A percentile compares a stretch with the other conserved stretches of the same genome.
Evolutionary conservation across 2,329 filamentous ascomycete species (phyloP).

Genomic region (Fusarium caatingaense): DNA sequence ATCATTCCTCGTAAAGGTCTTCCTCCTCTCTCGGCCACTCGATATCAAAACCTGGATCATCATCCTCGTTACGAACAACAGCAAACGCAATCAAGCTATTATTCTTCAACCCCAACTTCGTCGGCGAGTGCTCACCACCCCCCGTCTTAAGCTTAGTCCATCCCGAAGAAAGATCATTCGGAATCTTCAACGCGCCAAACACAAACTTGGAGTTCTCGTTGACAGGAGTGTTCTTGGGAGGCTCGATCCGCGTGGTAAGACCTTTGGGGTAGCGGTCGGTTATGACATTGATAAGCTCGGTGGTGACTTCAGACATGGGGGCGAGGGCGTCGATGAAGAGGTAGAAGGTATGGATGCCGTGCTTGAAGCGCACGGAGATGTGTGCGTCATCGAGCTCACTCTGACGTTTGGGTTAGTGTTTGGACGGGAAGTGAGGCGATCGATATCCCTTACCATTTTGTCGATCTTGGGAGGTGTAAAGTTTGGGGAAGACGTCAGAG

Average conservation of each 20-base stretch:
- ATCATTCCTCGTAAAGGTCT: slow-evolving; percentile 47
- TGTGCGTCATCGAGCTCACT: slow-evolving; percentile 59
- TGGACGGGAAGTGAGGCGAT: not conserved
- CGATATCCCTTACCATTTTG: slow-evolving; percentile 27
- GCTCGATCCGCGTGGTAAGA: slow-evolving; percentile 54
- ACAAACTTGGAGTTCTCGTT: slow-evolving; percentile 57
- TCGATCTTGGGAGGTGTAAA: slow-evolving; percentile 11
- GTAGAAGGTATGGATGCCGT: slow-evolving; percentile 76
- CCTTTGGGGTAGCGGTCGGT: slow-evolving; percentile 67
- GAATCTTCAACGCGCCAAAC: slow-evolving; percentile 60
- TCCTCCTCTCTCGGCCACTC: slow-evolving; percentile 60
- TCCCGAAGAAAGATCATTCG: slow-evolving; percentile 59
- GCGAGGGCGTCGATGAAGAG: slow-evolving; percentile 71
- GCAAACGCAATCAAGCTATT: slow-evolving; percentile 63
- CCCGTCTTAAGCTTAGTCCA: slow-evolving; percentile 61
- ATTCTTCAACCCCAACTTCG: slow-evolving; percentile 58
- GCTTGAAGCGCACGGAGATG: slow-evolving; percentile 77
- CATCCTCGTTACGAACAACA: slow-evolving; percentile 55
- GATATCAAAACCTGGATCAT: slow-evolving; percentile 58
- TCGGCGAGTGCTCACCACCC: slow-evolving; percentile 53
- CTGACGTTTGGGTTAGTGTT: slow-evolving; percentile 24
- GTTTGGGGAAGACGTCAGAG: slow-evolving; percentile 13
- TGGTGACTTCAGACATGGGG: slow-evolving; percentile 67
- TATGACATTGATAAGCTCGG: slow-evolving; percentile 68
- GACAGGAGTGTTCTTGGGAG: slow-evolving; percentile 53